A percentile compares a stretch with the other conserved stretches of the same genome.
Conservation (phyloP, 2,329 filamentous ascomycete species). For the Colletotrichum scovillei region DNA sequence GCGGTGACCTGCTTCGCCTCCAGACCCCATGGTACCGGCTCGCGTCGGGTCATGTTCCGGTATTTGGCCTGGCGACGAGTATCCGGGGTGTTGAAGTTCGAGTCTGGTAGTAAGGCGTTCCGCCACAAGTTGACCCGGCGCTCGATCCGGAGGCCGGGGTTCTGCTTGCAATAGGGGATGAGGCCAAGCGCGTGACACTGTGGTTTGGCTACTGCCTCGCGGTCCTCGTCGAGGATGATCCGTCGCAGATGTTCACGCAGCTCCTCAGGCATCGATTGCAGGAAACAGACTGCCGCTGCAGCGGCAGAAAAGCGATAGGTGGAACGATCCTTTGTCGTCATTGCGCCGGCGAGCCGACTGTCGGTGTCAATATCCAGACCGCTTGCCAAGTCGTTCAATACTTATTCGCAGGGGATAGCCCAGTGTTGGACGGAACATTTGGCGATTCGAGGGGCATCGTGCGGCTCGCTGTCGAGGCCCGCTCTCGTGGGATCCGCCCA, state of each 20-base stretch:
- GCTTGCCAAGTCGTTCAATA: too few species aligned
- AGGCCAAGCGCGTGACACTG: neutral
- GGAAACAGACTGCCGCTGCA: neutral
- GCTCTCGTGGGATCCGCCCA: too few species aligned
- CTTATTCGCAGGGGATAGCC: too few species aligned
- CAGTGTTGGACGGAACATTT: too few species aligned
- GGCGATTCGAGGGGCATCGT: too few species aligned
- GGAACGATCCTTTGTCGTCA: neutral
- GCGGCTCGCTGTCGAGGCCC: too few species aligned
- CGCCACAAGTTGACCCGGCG: slow-evolving; percentile 1
- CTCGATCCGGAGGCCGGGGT: slow-evolving; percentile 7
- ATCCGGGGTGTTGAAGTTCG: neutral
- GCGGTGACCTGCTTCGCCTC: neutral
- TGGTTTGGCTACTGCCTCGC: neutral
- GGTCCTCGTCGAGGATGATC: neutral
- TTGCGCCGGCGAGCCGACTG: too few species aligned
- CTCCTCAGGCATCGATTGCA: neutral
- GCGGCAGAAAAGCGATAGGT: neutral
- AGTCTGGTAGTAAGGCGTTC: neutral
- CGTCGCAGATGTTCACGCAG: neutral
- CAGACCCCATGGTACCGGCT: neutral
- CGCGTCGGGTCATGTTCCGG: too few species aligned
- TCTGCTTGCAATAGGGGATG: slow-evolving; percentile 16
- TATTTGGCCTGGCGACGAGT: too few species aligned
- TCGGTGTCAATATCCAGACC: too few species aligned